Percentiles rank a stretch among this genome's conserved stretches.
Evolutionary conservation across 2,329 filamentous ascomycete species (phyloP).

Genomic region (Rhinocladiella mackenziei): DNA sequence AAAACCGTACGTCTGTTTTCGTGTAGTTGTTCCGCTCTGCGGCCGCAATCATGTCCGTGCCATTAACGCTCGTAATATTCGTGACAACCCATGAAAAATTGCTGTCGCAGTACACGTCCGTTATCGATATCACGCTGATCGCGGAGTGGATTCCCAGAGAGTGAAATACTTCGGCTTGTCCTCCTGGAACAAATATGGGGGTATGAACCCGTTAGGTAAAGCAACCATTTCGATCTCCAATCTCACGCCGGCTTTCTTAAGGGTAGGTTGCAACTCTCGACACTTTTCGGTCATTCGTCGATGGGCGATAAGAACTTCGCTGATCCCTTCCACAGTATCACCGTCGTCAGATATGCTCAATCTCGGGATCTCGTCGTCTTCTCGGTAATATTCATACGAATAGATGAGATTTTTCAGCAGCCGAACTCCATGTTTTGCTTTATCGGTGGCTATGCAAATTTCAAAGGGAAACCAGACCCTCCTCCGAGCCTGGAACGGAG

Average conservation of each 20-base stretch:
- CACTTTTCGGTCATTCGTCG: conserved; percentile 21
- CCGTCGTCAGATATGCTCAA: conserved; percentile 17
- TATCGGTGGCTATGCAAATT: conserved; percentile 24
- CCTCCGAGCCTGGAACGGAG: conserved; percentile 21
- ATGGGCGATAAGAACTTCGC: conserved; percentile 20
- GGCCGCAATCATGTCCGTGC: too few species aligned
- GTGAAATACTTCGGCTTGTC: conserved; percentile 22
- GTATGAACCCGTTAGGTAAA: conserved; percentile 28
- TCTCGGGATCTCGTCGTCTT: conserved; percentile 17
- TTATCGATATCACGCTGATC: not conserved
- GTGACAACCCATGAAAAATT: too few species aligned
- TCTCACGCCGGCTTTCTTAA: conserved; percentile 18
- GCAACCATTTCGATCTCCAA: conserved; percentile 24
- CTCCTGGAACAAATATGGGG: conserved; percentile 29
- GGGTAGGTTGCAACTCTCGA: conserved; percentile 21
- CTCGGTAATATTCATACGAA: conserved; percentile 28
- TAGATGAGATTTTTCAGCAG: conserved; percentile 25
- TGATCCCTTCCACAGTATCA: conserved; percentile 16
- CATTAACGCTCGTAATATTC: too few species aligned
- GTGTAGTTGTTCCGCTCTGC: too few species aligned
- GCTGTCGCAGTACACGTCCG: too few species aligned
- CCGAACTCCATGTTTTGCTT: conserved; percentile 25
- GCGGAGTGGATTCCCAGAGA: conserved; percentile 24
- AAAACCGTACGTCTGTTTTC: too few species aligned
- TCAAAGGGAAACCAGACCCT: conserved; percentile 25